Base-by-base conservation (phyloP, 164 flowering plant species). In the Cinnamomum chago region DNA sequence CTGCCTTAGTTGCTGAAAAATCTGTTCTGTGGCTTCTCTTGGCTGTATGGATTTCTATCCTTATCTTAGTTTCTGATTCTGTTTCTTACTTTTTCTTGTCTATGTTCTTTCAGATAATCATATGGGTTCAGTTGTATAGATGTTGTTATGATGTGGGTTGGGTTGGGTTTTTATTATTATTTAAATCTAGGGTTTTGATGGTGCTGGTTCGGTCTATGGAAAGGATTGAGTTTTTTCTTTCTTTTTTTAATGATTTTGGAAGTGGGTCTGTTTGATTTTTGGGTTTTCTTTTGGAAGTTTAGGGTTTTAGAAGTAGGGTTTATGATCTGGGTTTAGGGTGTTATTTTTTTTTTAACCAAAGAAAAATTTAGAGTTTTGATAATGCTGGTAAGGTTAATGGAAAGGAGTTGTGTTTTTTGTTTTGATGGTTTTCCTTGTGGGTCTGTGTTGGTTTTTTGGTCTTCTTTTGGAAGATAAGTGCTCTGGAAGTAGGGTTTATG, bases 11-110 rank as follows among this genome's bases (percentile, higher is more conserved):
- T 28, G 69, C 50, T 28, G 69, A 10, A 7, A 30, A 28, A 30
- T 67, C 69, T 67, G 35, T 30, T 20, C 18, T 67, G 14, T 67
- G 28, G 40, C 50, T 67, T 13, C 47, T 67, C 50, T 30, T 67
- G 69, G 69, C 69, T 33, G 69, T 67, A 67, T 67, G 47, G 69
- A 15, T 18, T 67, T 17, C 22, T 27, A 30, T 55, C n/a, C 17
- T 55, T 20, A 18, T 55, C n/a, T 17, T 55, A 55, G 20, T 20
- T 17, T 30, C n/a, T 15, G n/a, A 3, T 1, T 18, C 69, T 9
- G 6, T 28, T 27, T 27, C 69, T 27, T 1, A 10, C 5, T 65
- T 64, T 9, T 24, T 24, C 1, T 27, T 28, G 27, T 55, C 11
- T 17, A 6, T 28, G n/a, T 67, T 28, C 14, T 67, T 20, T 20